Evolutionary conservation across 2,329 filamentous ascomycete species (phyloP), one percentile per base, ranked within the genome.

Genomic region (Talaromyces sp.): DNA sequence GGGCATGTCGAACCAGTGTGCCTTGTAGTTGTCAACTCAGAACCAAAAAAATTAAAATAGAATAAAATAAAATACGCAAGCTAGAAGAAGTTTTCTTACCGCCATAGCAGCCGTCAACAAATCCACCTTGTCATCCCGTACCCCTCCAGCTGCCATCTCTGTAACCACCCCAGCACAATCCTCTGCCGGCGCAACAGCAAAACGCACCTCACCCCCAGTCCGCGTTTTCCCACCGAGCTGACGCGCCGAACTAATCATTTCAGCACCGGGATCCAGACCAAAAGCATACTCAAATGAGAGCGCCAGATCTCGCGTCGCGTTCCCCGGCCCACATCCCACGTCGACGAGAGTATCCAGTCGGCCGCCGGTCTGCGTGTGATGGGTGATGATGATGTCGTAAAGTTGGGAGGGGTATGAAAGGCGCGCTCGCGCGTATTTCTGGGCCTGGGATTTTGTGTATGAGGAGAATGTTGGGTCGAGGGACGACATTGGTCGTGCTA

Each of bases 1-100:
- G 0, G 72, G 65, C 77, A 85, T 78, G 63, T 85, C 75, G 69
- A 86, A 85, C 84, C 84, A 86, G 69, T 86, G 84, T 0, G 81
- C 81, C 64, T 65, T 17, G 19, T 49, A 26, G 3, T 19, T 49
- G 14, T 29, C 24, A 24, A 24, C 7, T 21, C 17, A 24, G 24
- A 13, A 32, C 19, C 24, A 60, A 10, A 19, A 5, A 49, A 51
- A n/a, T n/a, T n/a, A n/a, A n/a, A n/a, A n/a, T n/a, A n/a, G n/a
- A n/a, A n/a, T n/a, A n/a, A 14, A 6, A 55, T 2, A 3, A 24
- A 17, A 32, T 10, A 31, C 24, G 19, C 4, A 57, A 26, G 8
- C n/a, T 32, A 8, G 2, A 7, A 19, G n/a, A 24, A 29, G 35
- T 10, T 11, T 46, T 7, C 29, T 10, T 57, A 66, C 65, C 64